phyloP scores from a whole-genome alignment of 768 basidiomycete genomes.

The Leucogyrophana mollusca region DNA sequence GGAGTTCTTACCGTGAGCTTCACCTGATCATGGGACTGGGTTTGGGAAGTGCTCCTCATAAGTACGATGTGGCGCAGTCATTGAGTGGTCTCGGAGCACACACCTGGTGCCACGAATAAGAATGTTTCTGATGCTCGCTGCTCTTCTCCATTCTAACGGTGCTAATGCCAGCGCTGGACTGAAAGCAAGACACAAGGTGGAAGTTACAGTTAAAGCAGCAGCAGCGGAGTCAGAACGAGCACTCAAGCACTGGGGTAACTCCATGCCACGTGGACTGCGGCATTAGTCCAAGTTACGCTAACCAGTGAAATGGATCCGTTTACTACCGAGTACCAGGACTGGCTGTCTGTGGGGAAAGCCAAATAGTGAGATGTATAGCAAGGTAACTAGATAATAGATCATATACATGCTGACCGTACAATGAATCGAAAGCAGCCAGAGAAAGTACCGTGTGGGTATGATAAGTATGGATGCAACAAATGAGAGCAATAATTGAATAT shows the following conservation, averaged over 20 bases:
- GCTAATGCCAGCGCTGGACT: slow-evolving; percentile 10
- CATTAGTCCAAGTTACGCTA: slow-evolving; percentile 1
- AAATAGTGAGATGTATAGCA: too few species aligned
- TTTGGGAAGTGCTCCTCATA: slow-evolving; percentile 4
- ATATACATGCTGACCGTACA: too few species aligned
- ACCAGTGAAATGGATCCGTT: slow-evolving; percentile 1
- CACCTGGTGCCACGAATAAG: slow-evolving; percentile 89
- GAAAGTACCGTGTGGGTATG: slow-evolving; percentile 26
- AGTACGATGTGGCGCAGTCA: slow-evolving; percentile 7
- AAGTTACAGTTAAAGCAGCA: slow-evolving; percentile 6
- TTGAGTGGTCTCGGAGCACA: slow-evolving; percentile 22
- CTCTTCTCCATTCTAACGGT: slow-evolving; percentile 21
- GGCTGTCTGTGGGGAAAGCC: background rate
- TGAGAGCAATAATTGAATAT: too few species aligned
- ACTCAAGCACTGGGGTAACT: slow-evolving; percentile 4
- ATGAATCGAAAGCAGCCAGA: slow-evolving; percentile 8
- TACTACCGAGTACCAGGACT: background rate
- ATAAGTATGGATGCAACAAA: slow-evolving; percentile 1
- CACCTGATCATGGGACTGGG: slow-evolving; percentile 84
- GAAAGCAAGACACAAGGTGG: slow-evolving; percentile 9
- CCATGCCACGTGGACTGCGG: too few species aligned
- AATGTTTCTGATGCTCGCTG: slow-evolving; percentile 31
- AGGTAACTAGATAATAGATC: background rate
- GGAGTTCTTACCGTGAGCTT: slow-evolving; percentile 16
- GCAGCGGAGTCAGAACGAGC: slow-evolving; percentile 34